Base-by-base conservation (phyloP, 345 rosid species). In the Pseudoturritis turrita region DNA sequence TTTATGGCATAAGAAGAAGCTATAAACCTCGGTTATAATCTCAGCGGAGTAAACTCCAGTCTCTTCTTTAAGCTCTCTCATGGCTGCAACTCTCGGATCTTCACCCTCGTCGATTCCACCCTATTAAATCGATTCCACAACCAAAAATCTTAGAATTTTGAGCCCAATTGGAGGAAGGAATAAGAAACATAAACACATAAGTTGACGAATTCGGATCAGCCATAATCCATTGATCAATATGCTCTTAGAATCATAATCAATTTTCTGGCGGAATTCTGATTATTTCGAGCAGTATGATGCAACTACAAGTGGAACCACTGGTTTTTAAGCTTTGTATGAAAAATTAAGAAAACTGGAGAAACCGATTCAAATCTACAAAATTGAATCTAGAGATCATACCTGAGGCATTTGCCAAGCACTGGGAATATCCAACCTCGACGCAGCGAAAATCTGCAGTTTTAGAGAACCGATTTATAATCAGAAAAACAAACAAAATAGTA, bases 371-470 rank as follows among this genome's bases (percentile, higher is more conserved):
- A 50, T 13, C 44, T 0, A 31, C 18, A 28, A 45, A 47, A 56
- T 10, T 1, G 19, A 52, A 59, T 15, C 13, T 13, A 36, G 35
- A 46, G 62, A 41, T 55, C 11, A 45, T 61, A 89, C 98, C 91
- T 94, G 98, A n/a, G 98, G 98, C 98, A 94, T 94, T 79, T 94
- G 98, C 97, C 97, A 94, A 54, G 97, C 83, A 80, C 80, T 73
- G 5, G 92, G 96, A 45, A 89, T 71, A 70, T 94, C 98, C 55
- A 94, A 84, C 73, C 98, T 91, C 59, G 96, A 86, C 13, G 98
- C 98, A 66, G 84, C 80, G 63, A 94, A 94, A 65, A 94, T 84
- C 98, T 94, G 74, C 62, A 81, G 2, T 63, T 4, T 52, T 53
- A 0, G 23, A 60, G 3, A 61, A 25, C 13, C 6, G 3, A 73